phyloP scores from a whole-genome alignment of 345 rosid species.

The Citrus maxima region DNA sequence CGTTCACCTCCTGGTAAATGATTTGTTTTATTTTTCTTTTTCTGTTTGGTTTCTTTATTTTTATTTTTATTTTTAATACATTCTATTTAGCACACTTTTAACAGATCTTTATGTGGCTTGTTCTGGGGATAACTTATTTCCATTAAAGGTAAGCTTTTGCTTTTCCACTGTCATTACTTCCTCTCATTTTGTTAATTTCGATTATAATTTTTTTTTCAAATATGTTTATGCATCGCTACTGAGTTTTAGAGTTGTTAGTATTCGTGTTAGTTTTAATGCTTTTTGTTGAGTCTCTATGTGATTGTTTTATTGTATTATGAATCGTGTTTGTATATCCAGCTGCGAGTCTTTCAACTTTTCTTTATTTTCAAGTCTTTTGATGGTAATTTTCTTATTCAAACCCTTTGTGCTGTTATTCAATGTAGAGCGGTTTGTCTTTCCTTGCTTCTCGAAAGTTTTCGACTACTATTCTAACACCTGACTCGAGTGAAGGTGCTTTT shows the following conservation, averaged over 20 bases:
- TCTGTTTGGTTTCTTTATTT: neutral
- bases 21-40: neutral
- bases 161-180: neutral
- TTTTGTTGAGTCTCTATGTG: neutral
- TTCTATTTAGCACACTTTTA: neutral
- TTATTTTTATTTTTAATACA: neutral
- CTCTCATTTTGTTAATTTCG: neutral
- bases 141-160: conserved; percentile 19
- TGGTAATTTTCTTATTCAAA: neutral
- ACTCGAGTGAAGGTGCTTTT: conserved; percentile 46
- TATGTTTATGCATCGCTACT: neutral
- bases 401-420: neutral
- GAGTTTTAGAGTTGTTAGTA: neutral
- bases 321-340: neutral
- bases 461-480: conserved; percentile 52
- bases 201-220: neutral
- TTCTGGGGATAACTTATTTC: conserved; percentile 17
- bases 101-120: neutral
- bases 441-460: conserved; percentile 45
- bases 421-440: conserved; percentile 44
- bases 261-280: neutral
- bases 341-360: neutral
- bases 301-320: neutral
- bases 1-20: conserved; percentile 19
- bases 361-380: neutral